phyloP scores from a whole-genome alignment of 2,329 filamentous ascomycete genomes.

The Geoglossum cookeanum region DNA sequence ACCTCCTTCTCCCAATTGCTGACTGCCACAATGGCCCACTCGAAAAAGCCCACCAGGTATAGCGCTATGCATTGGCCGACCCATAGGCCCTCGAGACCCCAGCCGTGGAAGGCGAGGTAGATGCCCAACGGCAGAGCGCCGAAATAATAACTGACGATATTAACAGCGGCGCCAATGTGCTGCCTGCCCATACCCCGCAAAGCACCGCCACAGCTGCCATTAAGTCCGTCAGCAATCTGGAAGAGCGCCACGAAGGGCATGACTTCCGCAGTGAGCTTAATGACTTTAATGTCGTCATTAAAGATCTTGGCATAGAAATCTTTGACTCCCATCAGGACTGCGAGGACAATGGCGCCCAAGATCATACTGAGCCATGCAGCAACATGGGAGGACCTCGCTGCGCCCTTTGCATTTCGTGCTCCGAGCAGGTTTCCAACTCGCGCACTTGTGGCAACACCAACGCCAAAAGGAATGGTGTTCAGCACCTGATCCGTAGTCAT shows the following conservation, averaged over 20 bases:
- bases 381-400: slow-evolving; percentile 52
- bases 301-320: slow-evolving; percentile 61
- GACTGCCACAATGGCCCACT: slow-evolving; percentile 62
- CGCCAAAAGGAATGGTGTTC: slow-evolving; percentile 70
- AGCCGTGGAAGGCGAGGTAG: slow-evolving; percentile 69
- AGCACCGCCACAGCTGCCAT: slow-evolving; percentile 66
- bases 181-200: slow-evolving; percentile 72
- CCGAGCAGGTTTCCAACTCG: slow-evolving; percentile 68
- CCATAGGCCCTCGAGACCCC: slow-evolving; percentile 67
- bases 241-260: slow-evolving; percentile 79
- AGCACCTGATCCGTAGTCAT: slow-evolving; percentile 79
- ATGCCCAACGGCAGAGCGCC: slow-evolving; percentile 67
- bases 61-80: slow-evolving; percentile 65
- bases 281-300: slow-evolving; percentile 55
- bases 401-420: slow-evolving; percentile 42
- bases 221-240: slow-evolving; percentile 76
- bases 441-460: slow-evolving; percentile 63
- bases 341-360: slow-evolving; percentile 47
- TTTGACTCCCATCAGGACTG: slow-evolving; percentile 48
- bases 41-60: slow-evolving; percentile 57
- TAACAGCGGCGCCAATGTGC: slow-evolving; percentile 67
- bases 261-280: slow-evolving; percentile 53
- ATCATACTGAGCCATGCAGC: slow-evolving; percentile 55
- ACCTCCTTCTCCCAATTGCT: slow-evolving; percentile 65
- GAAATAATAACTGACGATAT: slow-evolving; percentile 67